A percentile compares a stretch with the other conserved stretches of the same genome.
phyloP scores from a whole-genome alignment of 345 rosid species.

The Durio zibethinus region DNA sequence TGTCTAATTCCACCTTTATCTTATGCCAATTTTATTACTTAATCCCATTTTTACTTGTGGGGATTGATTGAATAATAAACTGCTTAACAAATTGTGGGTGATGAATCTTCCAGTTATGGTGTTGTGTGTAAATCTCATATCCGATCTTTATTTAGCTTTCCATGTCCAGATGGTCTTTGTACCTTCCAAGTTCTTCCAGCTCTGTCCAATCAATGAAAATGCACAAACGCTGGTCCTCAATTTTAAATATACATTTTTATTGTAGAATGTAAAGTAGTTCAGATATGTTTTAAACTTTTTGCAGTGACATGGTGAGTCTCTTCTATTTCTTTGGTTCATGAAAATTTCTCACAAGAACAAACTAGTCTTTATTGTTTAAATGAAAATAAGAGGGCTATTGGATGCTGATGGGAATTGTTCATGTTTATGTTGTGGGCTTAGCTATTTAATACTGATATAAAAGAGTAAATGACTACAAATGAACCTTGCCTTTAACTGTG shows the following conservation, averaged over 20 bases:
- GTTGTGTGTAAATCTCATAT: neutral
- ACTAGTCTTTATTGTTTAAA: neutral
- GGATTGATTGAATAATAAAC: neutral
- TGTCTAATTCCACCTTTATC: neutral
- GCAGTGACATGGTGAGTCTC: neutral
- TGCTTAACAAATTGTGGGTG: neutral
- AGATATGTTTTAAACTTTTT: neutral
- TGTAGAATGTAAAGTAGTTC: neutral
- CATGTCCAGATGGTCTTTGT: neutral
- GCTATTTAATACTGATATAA: neutral
- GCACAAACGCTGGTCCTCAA: neutral
- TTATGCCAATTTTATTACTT: too few relatives aligned
- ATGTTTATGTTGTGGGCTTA: neutral
- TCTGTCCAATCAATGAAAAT: neutral
- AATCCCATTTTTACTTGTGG: neutral
- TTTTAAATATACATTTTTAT: neutral
- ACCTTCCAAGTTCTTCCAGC: neutral
- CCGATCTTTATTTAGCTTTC: neutral
- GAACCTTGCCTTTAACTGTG: neutral
- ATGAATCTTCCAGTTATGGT: neutral
- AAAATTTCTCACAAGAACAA: neutral
- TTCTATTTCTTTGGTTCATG: neutral
- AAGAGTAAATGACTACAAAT: neutral
- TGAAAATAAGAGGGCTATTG: neutral
- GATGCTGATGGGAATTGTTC: neutral